These are phyloP conservation scores for Anisodus acutangulus DNA, from an alignment of 257 asterid species.

Conservation along the genomic window DNA sequence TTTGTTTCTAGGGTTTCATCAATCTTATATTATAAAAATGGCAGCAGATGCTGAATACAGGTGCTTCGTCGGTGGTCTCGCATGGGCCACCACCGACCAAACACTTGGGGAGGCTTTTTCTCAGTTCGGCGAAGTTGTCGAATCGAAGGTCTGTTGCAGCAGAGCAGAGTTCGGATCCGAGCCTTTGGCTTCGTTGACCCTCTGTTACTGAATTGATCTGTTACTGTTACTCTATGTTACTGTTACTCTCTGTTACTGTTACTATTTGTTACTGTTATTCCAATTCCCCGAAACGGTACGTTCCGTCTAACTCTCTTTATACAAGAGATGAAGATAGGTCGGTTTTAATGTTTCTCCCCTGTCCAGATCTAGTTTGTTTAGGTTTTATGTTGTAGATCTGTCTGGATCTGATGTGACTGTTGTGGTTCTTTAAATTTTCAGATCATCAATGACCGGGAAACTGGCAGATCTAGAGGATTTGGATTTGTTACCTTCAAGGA, in stretches of 20 bases:
- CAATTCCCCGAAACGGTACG: constrained; percentile 45
- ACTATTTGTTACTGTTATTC: constrained; percentile 23
- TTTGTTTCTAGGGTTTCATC: neutral
- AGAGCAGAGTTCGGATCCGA: constrained; percentile 43
- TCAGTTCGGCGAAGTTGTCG: constrained; percentile 61
- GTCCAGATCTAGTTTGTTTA: neutral
- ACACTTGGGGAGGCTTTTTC: constrained; percentile 56
- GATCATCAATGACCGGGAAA: constrained; percentile 89
- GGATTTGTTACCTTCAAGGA: constrained; percentile 88
- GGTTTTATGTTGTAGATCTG: neutral
- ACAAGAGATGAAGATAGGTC: constrained; percentile 38
- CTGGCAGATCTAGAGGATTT: constrained; percentile 92
- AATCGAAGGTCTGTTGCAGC: constrained; percentile 62
- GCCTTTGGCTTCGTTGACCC: constrained; percentile 38
- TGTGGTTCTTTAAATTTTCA: constrained; percentile 22
- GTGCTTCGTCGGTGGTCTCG: constrained; percentile 54
- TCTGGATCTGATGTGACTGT: neutral
- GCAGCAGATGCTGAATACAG: constrained; percentile 37
- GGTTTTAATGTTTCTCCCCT: constrained; percentile 35
- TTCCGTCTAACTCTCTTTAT: constrained; percentile 32
- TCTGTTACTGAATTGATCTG: neutral
- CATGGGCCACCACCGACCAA: constrained; percentile 69
- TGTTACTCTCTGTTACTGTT: constrained; percentile 19
- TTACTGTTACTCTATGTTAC: neutral
- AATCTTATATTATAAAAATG: neutral